Percentiles rank a stretch among this genome's conserved stretches.
These are phyloP conservation scores for Hypomontagnella submonticulosa DNA, from an alignment of 495 filamentous ascomycete genomes.

Conservation along the genomic window DNA sequence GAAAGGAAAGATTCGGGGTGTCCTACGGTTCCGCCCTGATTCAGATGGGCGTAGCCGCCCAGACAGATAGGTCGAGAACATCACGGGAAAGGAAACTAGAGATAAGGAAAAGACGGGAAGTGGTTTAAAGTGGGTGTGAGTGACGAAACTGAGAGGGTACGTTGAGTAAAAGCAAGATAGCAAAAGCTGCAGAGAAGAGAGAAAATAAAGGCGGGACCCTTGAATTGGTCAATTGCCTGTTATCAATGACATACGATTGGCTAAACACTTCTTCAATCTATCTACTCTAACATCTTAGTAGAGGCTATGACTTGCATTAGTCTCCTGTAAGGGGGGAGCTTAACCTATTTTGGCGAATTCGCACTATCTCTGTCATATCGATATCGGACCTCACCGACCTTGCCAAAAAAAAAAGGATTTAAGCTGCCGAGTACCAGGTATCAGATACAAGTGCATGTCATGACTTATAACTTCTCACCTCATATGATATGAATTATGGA, in stretches of 20 bases:
- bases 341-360: slow-evolving; percentile 16
- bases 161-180: slow-evolving; percentile 16
- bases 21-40: slow-evolving; percentile 21
- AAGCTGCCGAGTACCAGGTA: background rate
- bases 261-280: slow-evolving; percentile 3
- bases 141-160: slow-evolving; percentile 36
- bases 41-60: slow-evolving; percentile 21
- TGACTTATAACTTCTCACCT: background rate
- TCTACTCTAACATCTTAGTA: background rate
- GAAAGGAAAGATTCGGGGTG: slow-evolving; percentile 25
- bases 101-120: slow-evolving; percentile 40
- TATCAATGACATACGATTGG: slow-evolving; percentile 37
- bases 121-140: slow-evolving; percentile 34
- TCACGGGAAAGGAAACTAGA: slow-evolving; percentile 23
- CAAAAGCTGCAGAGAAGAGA: slow-evolving; percentile 5
- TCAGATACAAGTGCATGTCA: background rate
- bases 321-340: slow-evolving; percentile 20
- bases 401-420: slow-evolving; percentile 3
- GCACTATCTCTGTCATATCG: slow-evolving; percentile 8
- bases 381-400: slow-evolving; percentile 36
- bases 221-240: slow-evolving; percentile 38
- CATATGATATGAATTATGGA: background rate
- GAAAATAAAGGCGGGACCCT: slow-evolving; percentile 20
- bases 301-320: slow-evolving; percentile 41
- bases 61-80: slow-evolving; percentile 36